Percentiles rank a stretch among this genome's conserved stretches.
phyloP scores from a whole-genome alignment of 352 stramenopile genomes.

The Phytopythium delawarense region DNA sequence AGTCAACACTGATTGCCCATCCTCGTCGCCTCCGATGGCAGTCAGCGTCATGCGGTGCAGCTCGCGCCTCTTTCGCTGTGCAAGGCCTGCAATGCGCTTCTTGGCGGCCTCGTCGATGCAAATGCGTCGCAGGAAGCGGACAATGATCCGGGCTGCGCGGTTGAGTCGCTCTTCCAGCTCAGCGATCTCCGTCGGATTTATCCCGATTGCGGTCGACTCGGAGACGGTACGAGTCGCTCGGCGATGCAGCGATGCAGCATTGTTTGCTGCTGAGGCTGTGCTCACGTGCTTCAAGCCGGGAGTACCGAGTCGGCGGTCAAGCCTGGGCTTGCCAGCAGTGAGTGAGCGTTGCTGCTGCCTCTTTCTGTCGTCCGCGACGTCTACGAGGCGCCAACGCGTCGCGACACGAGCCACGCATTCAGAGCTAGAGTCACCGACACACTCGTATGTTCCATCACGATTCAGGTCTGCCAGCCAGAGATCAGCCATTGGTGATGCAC shows the following conservation, averaged over 20 bases:
- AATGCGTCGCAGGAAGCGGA: constrained; percentile 43
- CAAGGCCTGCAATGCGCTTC: constrained; percentile 19
- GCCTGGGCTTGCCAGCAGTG: not conserved
- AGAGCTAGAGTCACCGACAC: not conserved
- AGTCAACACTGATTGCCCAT: constrained; percentile 24
- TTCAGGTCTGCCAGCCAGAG: not conserved
- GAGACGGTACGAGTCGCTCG: not conserved
- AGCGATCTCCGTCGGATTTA: not conserved
- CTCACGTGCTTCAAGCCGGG: not conserved
- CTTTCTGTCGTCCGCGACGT: constrained; percentile 1
- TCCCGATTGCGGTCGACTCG: not conserved
- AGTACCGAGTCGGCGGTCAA: not conserved
- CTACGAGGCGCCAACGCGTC: not conserved
- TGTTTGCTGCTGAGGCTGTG: not conserved
- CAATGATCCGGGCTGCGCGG: constrained; percentile 52
- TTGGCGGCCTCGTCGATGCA: constrained; percentile 23
- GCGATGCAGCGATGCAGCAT: not conserved
- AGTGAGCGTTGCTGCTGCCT: not conserved
- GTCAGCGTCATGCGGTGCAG: constrained; percentile 17
- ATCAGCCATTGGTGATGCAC: not conserved
- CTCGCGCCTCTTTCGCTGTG: constrained; percentile 29
- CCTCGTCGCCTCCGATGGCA: constrained; percentile 3
- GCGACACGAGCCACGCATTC: not conserved
- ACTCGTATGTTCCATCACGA: not conserved
- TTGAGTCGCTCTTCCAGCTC: constrained; percentile 22